A percentile compares a stretch with the other conserved stretches of the same genome.
These are phyloP conservation scores for Aspergillus amoenus DNA, from an alignment of 2,329 filamentous ascomycete genomes.

Conservation along the genomic window DNA sequence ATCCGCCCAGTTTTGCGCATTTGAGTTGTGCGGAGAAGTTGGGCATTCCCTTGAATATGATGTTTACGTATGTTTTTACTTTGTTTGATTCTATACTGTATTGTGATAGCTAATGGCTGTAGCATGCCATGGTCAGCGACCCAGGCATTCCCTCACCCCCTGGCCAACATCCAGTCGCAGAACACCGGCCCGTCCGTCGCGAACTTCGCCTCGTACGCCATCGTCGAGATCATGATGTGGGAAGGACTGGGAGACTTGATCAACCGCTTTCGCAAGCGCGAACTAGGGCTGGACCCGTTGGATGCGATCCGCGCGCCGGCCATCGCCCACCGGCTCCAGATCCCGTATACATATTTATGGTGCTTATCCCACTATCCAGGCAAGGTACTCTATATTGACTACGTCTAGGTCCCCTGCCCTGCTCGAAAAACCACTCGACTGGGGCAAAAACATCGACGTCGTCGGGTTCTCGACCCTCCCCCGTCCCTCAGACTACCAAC, in stretches of 20 bases:
- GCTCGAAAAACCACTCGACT: slow-evolving; percentile 77
- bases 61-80: slow-evolving; percentile 68
- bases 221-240: slow-evolving; percentile 92
- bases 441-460: slow-evolving; percentile 69
- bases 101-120: background rate
- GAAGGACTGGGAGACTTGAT: slow-evolving; percentile 89
- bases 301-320: slow-evolving; percentile 81
- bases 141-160: slow-evolving; percentile 78
- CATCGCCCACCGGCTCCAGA: slow-evolving; percentile 69
- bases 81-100: background rate
- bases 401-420: slow-evolving; percentile 63
- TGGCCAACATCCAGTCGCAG: slow-evolving; percentile 76
- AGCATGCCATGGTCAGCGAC: slow-evolving; percentile 90
- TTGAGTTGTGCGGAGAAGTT: slow-evolving; percentile 77
- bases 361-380: slow-evolving; percentile 17
- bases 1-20: slow-evolving; percentile 76
- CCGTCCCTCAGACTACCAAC: slow-evolving; percentile 64
- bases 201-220: slow-evolving; percentile 78
- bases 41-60: slow-evolving; percentile 75
- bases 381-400: no score
- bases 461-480: slow-evolving; percentile 77
- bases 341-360: slow-evolving; percentile 93
- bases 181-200: slow-evolving; percentile 75
- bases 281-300: slow-evolving; percentile 72
- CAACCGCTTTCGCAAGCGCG: slow-evolving; percentile 77